These are phyloP conservation scores for Solanum microdontum DNA, from an alignment of 257 asterid species.

Conservation along the genomic window DNA sequence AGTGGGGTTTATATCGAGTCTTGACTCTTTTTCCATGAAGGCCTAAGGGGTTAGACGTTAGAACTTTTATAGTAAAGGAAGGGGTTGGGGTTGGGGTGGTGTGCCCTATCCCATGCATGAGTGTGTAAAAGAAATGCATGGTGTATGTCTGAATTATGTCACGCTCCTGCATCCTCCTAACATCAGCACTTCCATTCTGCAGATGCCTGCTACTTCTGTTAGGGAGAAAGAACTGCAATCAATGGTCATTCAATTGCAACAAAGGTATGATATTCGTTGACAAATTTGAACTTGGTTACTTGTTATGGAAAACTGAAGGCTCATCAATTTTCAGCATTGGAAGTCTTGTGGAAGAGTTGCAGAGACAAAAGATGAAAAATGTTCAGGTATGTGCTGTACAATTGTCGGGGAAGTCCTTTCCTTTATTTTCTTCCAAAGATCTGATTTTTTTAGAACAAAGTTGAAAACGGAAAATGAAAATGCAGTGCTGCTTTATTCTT, in stretches of 20 bases:
- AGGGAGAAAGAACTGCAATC: slow-evolving; percentile 74
- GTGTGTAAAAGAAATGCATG: not conserved
- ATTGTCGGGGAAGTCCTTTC: not conserved
- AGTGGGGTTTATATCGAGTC: not conserved
- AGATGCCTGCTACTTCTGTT: slow-evolving; percentile 27
- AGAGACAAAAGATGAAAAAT: slow-evolving; percentile 59
- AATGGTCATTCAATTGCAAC: slow-evolving; percentile 80
- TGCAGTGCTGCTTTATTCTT: not conserved
- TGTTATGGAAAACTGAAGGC: slow-evolving; percentile 8
- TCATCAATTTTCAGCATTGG: slow-evolving; percentile 49
- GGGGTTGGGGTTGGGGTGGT: not conserved
- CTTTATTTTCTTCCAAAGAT: not conserved
- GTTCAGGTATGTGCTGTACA: slow-evolving; percentile 38
- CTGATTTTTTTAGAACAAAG: not conserved
- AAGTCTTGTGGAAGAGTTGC: slow-evolving; percentile 78
- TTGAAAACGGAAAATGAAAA: not conserved
- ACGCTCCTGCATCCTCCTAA: not conserved
- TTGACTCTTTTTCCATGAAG: not conserved
- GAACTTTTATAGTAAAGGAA: not conserved
- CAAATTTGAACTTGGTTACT: not conserved
- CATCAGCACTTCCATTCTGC: slow-evolving; percentile 6
- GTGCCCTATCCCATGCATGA: not conserved
- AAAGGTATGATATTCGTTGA: slow-evolving; percentile 38
- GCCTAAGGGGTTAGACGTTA: not conserved
- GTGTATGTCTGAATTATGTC: not conserved